phyloP scores from a whole-genome alignment of 106 monocot species.

The Acorus calamus region DNA sequence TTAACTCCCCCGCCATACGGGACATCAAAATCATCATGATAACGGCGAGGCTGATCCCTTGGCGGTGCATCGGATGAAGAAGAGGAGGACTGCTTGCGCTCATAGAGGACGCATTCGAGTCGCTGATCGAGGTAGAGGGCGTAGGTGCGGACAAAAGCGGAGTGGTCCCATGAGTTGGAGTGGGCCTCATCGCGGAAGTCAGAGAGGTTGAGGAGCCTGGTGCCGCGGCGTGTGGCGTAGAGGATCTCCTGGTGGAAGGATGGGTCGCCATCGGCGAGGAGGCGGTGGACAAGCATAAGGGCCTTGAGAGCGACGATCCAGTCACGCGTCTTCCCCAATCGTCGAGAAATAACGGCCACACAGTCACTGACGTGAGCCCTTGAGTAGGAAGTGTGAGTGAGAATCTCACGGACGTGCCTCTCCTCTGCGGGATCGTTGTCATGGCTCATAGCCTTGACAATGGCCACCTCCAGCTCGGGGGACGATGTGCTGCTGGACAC shows the following conservation, averaged over 20 bases:
- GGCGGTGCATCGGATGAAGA: too few relatives aligned
- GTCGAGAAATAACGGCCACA: constrained; percentile 37
- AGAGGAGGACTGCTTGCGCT: constrained; percentile 17
- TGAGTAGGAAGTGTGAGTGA: constrained; percentile 41
- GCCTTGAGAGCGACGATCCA: constrained; percentile 62
- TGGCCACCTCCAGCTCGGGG: constrained; percentile 67
- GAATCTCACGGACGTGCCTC: constrained; percentile 40
- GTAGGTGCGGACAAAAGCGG: constrained; percentile 59
- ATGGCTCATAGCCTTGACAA: constrained; percentile 72
- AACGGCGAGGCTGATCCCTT: too few relatives aligned
- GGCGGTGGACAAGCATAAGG: constrained; percentile 59
- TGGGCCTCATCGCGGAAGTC: constrained; percentile 79
- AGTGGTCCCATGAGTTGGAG: constrained; percentile 70
- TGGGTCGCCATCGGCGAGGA: constrained; percentile 43
- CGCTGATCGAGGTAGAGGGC: constrained; percentile 62
- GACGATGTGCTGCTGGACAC: constrained; percentile 34
- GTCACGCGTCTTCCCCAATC: constrained; percentile 53
- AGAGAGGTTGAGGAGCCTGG: constrained; percentile 54
- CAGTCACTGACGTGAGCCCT: constrained; percentile 35
- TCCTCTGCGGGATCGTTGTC: constrained; percentile 68
- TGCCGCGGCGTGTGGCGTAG: constrained; percentile 42
- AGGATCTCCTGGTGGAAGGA: constrained; percentile 52
- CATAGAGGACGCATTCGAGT: constrained; percentile 36
- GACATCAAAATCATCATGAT: too few relatives aligned
- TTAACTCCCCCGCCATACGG: too few relatives aligned